Evolutionary conservation across 257 asterid species (phyloP), one percentile per base, ranked within the genome.

Genomic region (Buddleja alternifolia): DNA sequence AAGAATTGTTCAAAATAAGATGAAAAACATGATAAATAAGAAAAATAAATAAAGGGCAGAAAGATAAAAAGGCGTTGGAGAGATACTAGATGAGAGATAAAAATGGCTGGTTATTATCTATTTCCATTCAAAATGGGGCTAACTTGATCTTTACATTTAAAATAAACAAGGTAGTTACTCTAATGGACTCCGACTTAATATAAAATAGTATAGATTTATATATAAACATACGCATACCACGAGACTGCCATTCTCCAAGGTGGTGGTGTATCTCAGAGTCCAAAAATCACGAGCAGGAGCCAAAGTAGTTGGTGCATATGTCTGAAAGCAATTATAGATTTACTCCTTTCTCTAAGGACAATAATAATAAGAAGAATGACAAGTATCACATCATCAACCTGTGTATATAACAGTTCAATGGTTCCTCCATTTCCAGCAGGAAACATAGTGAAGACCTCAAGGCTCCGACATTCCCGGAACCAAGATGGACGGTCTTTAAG

Each of bases 211-310:
- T 29, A 29, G 34, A 29, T 29, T 1, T 29, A 29, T 29, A 77
- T 14, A 25, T 36, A 59, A 70, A 21, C 71, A 64, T 41, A 69
- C 23, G 57, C 90, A 72, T 90, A 90, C 96, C 86, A 91, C 97
- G 21, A 91, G 81, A 78, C 95, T 91, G 63, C 96, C 97, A 67
- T 85, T 88, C 67, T 85, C 91, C 74, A 91, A 78, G 29, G 93
- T 80, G 15, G 91, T 86, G 40, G 97, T 91, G 85, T 91, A 91
- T 86, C 97, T 88, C 73, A 91, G 82, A 17, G 97, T 91, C 97
- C 97, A 91, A 71, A 91, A 88, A 80, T 91, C 97, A 70, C 96
- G 90, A 48, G 96, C 96, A 0, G 97, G 91, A 64, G 95, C 96
- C 67, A 91, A 74, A 24, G 92, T 88, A 45, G 96, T 91, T 10